Conservation (phyloP, 2,329 filamentous ascomycete species). For the Chaetothyriales sp. region DNA sequence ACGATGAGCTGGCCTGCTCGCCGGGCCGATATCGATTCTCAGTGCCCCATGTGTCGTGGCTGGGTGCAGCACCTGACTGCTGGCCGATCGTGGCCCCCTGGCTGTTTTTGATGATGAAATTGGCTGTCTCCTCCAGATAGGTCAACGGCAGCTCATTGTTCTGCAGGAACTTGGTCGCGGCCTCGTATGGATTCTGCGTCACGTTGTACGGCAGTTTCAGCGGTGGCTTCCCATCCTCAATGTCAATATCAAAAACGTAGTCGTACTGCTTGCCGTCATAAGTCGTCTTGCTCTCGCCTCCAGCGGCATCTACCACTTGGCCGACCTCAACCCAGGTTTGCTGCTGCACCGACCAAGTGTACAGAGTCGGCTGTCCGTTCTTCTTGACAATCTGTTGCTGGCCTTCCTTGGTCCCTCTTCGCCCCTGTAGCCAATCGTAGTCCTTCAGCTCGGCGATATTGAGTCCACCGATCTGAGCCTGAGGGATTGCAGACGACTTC, state of each 20-base stretch:
- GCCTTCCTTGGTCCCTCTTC: conserved; percentile 85
- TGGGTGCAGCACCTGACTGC: conserved; percentile 32
- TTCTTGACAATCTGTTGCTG: conserved; percentile 87
- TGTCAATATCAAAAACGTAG: conserved; percentile 91
- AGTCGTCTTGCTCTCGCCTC: conserved; percentile 61
- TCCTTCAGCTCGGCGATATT: conserved; percentile 88
- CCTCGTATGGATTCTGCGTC: conserved; percentile 82
- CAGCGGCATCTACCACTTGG: conserved; percentile 82
- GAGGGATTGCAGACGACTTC: conserved; percentile 69
- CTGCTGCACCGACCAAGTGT: conserved; percentile 64
- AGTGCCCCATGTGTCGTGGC: conserved; percentile 60
- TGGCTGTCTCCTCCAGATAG: conserved; percentile 81
- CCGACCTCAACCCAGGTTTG: conserved; percentile 75
- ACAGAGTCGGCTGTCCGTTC: conserved; percentile 69
- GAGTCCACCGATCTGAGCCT: conserved; percentile 60
- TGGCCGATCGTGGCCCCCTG: conserved; percentile 67
- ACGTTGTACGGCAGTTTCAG: conserved; percentile 90
- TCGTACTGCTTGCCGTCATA: conserved; percentile 83
- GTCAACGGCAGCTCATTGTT: conserved; percentile 75
- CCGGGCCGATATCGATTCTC: conserved; percentile 67
- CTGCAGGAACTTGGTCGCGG: conserved; percentile 76
- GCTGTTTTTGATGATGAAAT: conserved; percentile 83
- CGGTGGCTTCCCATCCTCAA: conserved; percentile 83
- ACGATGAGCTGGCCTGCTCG: conserved; percentile 35
- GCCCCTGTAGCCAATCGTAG: conserved; percentile 67